phyloP scores from a whole-genome alignment of 352 stramenopile species.

The Phytophthora pisi region DNA sequence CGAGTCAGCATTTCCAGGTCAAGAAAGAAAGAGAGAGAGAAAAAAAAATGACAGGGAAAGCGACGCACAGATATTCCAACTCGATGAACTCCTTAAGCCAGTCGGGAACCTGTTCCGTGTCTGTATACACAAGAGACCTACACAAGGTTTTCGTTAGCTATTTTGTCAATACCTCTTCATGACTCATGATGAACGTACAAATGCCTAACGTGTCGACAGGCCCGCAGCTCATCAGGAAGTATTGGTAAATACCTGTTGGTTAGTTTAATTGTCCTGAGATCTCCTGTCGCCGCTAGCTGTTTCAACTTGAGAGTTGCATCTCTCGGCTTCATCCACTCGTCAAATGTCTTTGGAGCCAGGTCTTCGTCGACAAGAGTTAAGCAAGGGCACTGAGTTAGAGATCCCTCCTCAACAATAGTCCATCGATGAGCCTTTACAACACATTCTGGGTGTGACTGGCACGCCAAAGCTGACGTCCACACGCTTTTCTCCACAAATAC shows the following conservation, averaged over 20 bases:
- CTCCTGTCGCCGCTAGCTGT: slow-evolving; percentile 6
- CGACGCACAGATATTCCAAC: not conserved
- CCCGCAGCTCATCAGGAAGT: slow-evolving; percentile 8
- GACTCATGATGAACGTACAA: not conserved
- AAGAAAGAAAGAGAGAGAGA: slow-evolving; percentile 11
- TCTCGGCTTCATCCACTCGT: slow-evolving; percentile 15
- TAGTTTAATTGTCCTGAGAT: slow-evolving; percentile 15
- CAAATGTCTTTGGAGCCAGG: slow-evolving; percentile 12
- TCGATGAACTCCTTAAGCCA: not conserved
- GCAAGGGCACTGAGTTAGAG: slow-evolving; percentile 17
- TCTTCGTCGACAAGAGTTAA: slow-evolving; percentile 19
- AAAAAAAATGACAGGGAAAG: not conserved
- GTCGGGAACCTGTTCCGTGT: not conserved
- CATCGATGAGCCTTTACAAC: slow-evolving; percentile 17
- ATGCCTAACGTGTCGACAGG: not conserved
- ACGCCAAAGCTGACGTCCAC: slow-evolving; percentile 12
- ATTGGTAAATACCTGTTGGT: slow-evolving; percentile 8
- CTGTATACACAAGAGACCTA: not conserved
- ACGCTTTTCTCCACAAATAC: slow-evolving; percentile 18
- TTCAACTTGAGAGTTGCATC: slow-evolving; percentile 18
- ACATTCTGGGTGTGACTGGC: slow-evolving; percentile 15
- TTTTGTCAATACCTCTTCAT: not conserved
- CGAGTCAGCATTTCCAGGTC: not conserved
- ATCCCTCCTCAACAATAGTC: slow-evolving; percentile 11
- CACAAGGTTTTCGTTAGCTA: not conserved